Evolutionary conservation across 805 yeast genomes (phyloP).

Genomic region (Myxozyma lipomycoides): DNA sequence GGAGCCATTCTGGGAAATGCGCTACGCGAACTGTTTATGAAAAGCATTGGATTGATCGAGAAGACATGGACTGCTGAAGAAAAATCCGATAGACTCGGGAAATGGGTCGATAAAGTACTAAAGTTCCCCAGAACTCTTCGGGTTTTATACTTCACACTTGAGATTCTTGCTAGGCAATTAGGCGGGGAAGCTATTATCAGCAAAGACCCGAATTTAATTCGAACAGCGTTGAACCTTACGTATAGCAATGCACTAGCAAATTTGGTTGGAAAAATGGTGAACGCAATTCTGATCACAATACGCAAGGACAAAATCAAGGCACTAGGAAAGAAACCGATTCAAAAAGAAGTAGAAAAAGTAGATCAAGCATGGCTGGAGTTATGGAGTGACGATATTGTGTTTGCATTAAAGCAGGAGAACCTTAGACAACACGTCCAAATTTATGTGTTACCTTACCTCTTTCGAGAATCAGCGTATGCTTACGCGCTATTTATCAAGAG

Average conservation of each 20-base stretch:
- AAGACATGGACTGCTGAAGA: constrained; percentile 27
- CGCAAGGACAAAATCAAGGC: constrained; percentile 6
- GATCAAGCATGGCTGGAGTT: constrained; percentile 45
- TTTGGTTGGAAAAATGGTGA: constrained; percentile 38
- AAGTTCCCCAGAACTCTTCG: constrained; percentile 50
- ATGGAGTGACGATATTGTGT: constrained; percentile 48
- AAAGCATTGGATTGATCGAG: constrained; percentile 46
- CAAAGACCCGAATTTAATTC: constrained; percentile 46
- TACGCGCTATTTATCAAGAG: constrained; percentile 41
- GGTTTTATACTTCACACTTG: constrained; percentile 59
- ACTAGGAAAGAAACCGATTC: constrained; percentile 1
- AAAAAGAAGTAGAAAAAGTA: background rate
- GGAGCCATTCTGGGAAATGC: constrained; percentile 71
- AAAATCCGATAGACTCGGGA: constrained; percentile 17
- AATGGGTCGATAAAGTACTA: constrained; percentile 49
- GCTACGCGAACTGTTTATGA: constrained; percentile 55
- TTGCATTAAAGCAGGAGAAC: constrained; percentile 37
- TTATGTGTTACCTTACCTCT: constrained; percentile 61
- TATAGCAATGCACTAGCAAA: constrained; percentile 60
- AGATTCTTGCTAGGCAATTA: constrained; percentile 49
- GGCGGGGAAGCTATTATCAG: constrained; percentile 44
- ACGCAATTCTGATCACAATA: constrained; percentile 16
- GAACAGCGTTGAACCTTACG: constrained; percentile 48
- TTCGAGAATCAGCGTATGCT: constrained; percentile 49
- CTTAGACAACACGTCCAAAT: constrained; percentile 49